Percentiles rank a stretch among this genome's conserved stretches.
phyloP scores from a whole-genome alignment of 1,284 basidiomycete genomes.

The Caloboletus firmus region DNA sequence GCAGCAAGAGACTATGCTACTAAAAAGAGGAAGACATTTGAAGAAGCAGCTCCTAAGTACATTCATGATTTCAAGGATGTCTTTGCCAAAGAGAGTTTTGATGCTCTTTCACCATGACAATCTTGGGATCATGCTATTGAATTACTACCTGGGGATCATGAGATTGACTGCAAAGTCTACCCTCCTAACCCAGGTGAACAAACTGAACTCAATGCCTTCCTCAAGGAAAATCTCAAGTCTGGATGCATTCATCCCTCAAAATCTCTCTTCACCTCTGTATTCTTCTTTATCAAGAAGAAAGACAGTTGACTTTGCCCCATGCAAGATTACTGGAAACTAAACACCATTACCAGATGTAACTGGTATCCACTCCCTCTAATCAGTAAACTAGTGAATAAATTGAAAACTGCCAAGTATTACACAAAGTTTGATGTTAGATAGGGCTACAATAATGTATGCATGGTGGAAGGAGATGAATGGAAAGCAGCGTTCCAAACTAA shows the following conservation, averaged over 20 bases:
- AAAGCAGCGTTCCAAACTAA: background rate
- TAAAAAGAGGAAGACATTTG: too few relatives aligned
- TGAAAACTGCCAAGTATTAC: background rate
- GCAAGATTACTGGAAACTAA: too few relatives aligned
- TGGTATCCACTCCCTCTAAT: background rate
- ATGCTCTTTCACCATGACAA: background rate
- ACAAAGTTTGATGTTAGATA: background rate
- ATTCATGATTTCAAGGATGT: too few relatives aligned
- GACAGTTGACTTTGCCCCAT: background rate
- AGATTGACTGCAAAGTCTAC: background rate
- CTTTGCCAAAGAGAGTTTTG: background rate
- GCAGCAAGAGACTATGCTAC: too few relatives aligned
- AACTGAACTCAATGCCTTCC: background rate
- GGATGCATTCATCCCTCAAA: too few relatives aligned
- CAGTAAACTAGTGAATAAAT: background rate
- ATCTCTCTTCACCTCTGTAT: too few relatives aligned
- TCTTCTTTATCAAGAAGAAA: too few relatives aligned
- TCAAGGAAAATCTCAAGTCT: background rate
- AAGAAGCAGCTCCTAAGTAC: too few relatives aligned
- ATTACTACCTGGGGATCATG: background rate
- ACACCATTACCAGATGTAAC: background rate
- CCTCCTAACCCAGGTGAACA: background rate
- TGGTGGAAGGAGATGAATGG: constrained; percentile 1
- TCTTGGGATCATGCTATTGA: background rate
- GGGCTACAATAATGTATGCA: background rate